phyloP scores from a whole-genome alignment of 2,329 filamentous ascomycete species.

The Aspergillus thermomutatus region DNA sequence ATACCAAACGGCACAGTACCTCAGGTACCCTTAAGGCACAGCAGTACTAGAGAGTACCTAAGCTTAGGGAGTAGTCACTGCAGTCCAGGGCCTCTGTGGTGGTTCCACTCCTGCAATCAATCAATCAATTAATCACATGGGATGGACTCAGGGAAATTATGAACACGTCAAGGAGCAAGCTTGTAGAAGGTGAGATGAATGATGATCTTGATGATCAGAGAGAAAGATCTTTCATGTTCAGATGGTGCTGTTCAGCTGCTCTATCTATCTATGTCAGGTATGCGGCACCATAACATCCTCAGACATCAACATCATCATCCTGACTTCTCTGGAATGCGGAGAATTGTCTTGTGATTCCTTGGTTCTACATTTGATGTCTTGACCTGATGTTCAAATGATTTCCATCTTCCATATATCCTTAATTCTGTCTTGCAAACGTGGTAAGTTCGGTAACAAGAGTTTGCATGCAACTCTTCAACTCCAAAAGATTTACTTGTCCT shows the following conservation, averaged over 20 bases:
- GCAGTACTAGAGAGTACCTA: not conserved
- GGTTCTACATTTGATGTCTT: not conserved
- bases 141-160: not conserved
- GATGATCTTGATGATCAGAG: not conserved
- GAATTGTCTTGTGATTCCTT: constrained; percentile 4
- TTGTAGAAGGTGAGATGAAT: too few relatives aligned
- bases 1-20: not conserved
- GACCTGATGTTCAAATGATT: not conserved
- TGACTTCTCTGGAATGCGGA: constrained; percentile 7
- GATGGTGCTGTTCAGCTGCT: not conserved
- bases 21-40: not conserved
- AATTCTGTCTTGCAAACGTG: not conserved
- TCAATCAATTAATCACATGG: not conserved
- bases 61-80: not conserved
- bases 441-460: not conserved
- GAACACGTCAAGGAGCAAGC: too few relatives aligned
- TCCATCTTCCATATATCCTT: not conserved
- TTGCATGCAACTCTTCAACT: not conserved
- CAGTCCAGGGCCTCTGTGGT: not conserved
- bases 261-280: not conserved
- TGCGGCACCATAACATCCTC: not conserved
- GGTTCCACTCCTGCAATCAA: not conserved
- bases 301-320: not conserved
- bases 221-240: not conserved
- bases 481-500: not conserved